Evolutionary conservation across 2,329 filamentous ascomycete species (phyloP).

Genomic region (Diaporthe citri): DNA sequence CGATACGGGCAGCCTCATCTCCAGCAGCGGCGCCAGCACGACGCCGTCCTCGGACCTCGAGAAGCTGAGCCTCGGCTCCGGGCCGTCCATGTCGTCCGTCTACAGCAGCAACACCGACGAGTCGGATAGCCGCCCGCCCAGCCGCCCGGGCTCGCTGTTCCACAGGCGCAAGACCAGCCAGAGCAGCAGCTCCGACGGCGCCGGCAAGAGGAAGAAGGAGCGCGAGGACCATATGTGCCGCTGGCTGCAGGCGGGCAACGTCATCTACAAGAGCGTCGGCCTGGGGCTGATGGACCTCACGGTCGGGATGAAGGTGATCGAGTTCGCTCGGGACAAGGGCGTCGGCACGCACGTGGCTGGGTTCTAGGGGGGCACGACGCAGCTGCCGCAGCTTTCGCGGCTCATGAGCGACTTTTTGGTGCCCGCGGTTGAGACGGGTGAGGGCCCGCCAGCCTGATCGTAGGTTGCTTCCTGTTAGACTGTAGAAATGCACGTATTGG

Average conservation of each 20-base stretch:
- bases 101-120: slow-evolving; percentile 43
- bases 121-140: slow-evolving; percentile 40
- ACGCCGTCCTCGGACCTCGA: slow-evolving; percentile 54
- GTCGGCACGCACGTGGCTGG: slow-evolving; percentile 66
- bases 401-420: slow-evolving; percentile 33
- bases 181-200: slow-evolving; percentile 41
- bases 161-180: slow-evolving; percentile 50
- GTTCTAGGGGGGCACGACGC: slow-evolving; percentile 58
- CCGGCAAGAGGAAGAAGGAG: slow-evolving; percentile 53
- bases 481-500: not conserved
- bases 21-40: slow-evolving; percentile 42
- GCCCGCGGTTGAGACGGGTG: not conserved
- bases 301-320: slow-evolving; percentile 69
- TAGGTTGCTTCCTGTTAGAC: not conserved
- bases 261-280: slow-evolving; percentile 78
- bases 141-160: slow-evolving; percentile 43
- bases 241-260: slow-evolving; percentile 73
- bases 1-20: slow-evolving; percentile 36
- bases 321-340: slow-evolving; percentile 66
- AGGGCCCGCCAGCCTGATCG: not conserved
- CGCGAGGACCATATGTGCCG: slow-evolving; percentile 63
- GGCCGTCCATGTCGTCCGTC: slow-evolving; percentile 55
- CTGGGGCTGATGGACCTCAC: slow-evolving; percentile 76
- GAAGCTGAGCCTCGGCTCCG: slow-evolving; percentile 46
- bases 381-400: slow-evolving; percentile 13